Base-by-base conservation (phyloP, 306 rosid genomes). In the Sindora glabra region DNA sequence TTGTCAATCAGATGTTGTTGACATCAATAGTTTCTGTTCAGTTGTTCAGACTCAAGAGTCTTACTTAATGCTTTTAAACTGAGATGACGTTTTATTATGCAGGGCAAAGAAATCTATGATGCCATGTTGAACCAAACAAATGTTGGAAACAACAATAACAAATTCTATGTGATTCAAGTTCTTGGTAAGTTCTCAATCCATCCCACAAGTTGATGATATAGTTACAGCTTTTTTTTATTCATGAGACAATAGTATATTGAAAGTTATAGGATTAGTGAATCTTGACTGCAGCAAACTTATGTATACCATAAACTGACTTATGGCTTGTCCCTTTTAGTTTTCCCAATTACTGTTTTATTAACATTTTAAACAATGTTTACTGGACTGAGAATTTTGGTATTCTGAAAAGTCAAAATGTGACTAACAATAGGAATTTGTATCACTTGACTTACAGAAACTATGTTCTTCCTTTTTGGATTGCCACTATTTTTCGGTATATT, bases 51-150 rank as follows among this genome's bases (percentile, higher is more conserved):
- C n/a, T n/a, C n/a, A n/a, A n/a, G n/a, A n/a, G n/a, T 16, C 19
- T 10, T 10, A 15, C 36, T 30, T 23, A 18, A 15, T n/a, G 8
- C 17, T 50, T 58, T 61, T 8, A n/a, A 17, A 57, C 17, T 13
- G 54, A 54, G 26, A 14, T 47, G 13, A 4, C 40, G 56, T 49
- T 54, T 41, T 53, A 39, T 27, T 13, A 19, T 78, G 80, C 56
- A 86, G 97, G 96, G 79, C 22, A 83, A 65, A 65, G 95, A 83
- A n/a, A 71, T 92, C 52, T 89, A 84, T 41, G 99, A 92, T 74
- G 97, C 95, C 64, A 83, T 86, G 84, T 69, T 89, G 79, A 92
- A 89, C 79, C 97, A 89, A 78, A 89, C 99, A 32, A 86, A 89
- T 75, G 85, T 92, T 52, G 67, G 83, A 14, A 62, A 68, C 50